Evolutionary conservation across 2,329 filamentous ascomycete genomes (phyloP), one percentile per base, ranked within the genome.

Genomic region (Colletotrichum echinochloae): DNA sequence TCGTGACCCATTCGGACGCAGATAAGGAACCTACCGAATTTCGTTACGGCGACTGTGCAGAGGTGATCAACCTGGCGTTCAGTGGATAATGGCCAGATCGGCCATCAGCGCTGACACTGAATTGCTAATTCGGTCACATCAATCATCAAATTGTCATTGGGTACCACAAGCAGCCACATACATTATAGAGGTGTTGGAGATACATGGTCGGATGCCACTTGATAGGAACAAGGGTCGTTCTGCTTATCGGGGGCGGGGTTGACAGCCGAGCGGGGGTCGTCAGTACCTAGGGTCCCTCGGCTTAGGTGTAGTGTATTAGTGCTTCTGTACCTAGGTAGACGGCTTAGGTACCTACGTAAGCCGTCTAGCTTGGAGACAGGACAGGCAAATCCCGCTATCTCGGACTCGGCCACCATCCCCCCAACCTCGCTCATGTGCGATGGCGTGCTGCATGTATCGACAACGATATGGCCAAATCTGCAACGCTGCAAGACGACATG

Each of bases 401-500:
- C 23, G 44, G 49, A 52, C 30, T 30, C 49, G 16, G 28, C 49
- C 49, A 30, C 35, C 35, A 35, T 1, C 41, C 7, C 18, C 26
- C 49, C 49, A 30, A 52, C 49, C 28, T 30, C 26, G 49, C 4
- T 52, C 20, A 52, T 52, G 18, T 26, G 2, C 20, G 49, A 30
- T 30, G 26, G 49, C 49, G 26, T 52, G 28, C 49, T 11, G 48
- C 26, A 28, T 16, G 7, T 18, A 12, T 8, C 6, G 5, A 51
- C 49, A 44, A 46, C 44, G 4, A 23, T 3, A 70, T 70, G 66
- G 62, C 55, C 62, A 60, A 70, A 70, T 66, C 62, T 49, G 55
- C 66, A 70, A 66, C 66, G 62, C 54, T 48, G 35, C 55, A 70
- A 60, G 48, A 60, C 66, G 66, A 66, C 62, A 70, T 70, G 48